Percentiles rank a stretch among this genome's conserved stretches.
phyloP scores from a whole-genome alignment of 1,284 basidiomycete genomes.

The Cutaneotrichosporon sp. region DNA sequence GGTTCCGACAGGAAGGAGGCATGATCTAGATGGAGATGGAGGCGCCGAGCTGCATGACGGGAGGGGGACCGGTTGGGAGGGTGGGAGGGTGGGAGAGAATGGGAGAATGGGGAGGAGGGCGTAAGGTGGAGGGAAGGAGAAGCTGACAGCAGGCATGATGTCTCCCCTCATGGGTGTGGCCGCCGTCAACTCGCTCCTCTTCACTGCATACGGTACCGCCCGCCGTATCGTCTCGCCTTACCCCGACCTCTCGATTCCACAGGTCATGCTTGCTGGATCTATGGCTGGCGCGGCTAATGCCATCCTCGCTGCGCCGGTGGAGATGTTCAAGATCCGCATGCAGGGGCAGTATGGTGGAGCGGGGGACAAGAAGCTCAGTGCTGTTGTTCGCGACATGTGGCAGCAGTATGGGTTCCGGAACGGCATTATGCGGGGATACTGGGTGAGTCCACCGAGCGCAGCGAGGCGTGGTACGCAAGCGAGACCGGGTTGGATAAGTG shows the following conservation, averaged over 20 bases:
- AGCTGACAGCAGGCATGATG: conserved; percentile 45
- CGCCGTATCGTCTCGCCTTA: conserved; percentile 83
- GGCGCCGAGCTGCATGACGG: too few relatives aligned
- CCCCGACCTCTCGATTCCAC: conserved; percentile 71
- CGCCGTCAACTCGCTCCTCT: conserved; percentile 92
- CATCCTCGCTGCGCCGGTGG: conserved; percentile 63
- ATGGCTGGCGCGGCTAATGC: conserved; percentile 90
- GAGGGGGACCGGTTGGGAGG: neutral
- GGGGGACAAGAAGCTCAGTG: conserved; percentile 71
- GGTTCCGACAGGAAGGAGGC: conserved; percentile 14
- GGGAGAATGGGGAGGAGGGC: neutral
- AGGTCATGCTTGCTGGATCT: conserved; percentile 79
- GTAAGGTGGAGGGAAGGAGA: too few relatives aligned
- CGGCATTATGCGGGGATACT: conserved; percentile 95
- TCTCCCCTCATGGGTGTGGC: conserved; percentile 92
- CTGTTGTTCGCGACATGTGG: conserved; percentile 79
- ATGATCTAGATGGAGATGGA: too few relatives aligned
- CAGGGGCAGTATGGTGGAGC: conserved; percentile 66
- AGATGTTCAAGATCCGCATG: conserved; percentile 78
- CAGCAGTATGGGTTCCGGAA: conserved; percentile 73
- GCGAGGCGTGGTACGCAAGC: neutral
- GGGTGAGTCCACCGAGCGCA: conserved; percentile 59
- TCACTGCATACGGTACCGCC: conserved; percentile 80
- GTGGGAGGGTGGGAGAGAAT: neutral
- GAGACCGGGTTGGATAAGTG: neutral